These are phyloP conservation scores for Fusarium graminum DNA, from an alignment of 2,329 filamentous ascomycete genomes.

Conservation along the genomic window DNA sequence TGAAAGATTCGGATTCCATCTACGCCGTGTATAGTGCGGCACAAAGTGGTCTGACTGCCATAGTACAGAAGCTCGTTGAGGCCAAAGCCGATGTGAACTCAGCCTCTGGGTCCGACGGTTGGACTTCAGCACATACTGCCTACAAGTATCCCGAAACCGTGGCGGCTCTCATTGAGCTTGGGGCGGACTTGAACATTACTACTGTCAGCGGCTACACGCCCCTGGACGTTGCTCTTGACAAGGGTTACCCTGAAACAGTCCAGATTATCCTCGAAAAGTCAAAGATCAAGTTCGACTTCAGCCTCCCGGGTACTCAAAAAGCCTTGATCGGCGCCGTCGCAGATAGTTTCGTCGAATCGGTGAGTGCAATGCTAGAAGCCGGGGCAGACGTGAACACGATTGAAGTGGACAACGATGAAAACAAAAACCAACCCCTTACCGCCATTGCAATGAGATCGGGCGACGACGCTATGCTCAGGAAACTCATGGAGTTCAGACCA, in stretches of 20 bases:
- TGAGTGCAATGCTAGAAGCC: conserved; percentile 11
- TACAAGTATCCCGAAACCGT: neutral
- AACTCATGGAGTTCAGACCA: conserved; percentile 19
- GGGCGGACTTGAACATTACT: neutral
- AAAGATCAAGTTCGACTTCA: neutral
- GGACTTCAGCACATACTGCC: neutral
- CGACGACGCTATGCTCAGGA: conserved; percentile 3
- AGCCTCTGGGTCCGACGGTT: neutral
- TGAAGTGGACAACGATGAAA: neutral
- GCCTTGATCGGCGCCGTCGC: neutral
- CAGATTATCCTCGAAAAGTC: neutral
- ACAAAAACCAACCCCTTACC: conserved; percentile 4
- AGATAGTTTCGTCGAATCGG: neutral
- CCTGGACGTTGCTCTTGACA: neutral
- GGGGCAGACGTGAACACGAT: conserved; percentile 11
- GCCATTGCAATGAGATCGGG: neutral
- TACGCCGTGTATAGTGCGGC: neutral
- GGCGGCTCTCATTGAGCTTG: neutral
- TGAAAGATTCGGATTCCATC: neutral
- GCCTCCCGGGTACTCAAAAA: neutral
- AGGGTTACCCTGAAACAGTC: neutral
- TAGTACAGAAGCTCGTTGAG: neutral
- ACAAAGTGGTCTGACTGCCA: neutral
- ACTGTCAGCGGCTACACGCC: neutral
- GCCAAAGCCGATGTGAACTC: neutral